Base-by-base conservation (phyloP, 2,329 filamentous ascomycete genomes). In the Ceratocystis colombiana region DNA sequence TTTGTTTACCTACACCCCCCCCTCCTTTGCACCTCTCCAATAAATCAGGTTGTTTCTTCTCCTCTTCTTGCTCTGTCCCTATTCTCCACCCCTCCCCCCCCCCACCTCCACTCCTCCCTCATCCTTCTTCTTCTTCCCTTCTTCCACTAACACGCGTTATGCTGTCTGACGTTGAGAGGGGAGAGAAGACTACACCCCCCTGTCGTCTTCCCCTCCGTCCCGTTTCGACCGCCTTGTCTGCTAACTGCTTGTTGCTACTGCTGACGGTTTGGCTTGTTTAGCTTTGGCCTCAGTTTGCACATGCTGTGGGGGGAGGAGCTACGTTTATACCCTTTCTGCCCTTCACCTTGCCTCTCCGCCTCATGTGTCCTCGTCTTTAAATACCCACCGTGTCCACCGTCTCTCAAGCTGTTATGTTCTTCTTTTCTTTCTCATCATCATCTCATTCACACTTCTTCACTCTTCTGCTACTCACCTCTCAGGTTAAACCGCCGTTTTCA, bases 341-440 rank as follows among this genome's bases (percentile, higher is more conserved):
- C 25, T 25, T 28, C 25, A 25, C 20, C 20, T 25, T 55, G 37
- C 37, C 50, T 55, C 50, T 55, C 20, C 50, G n/a, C 20, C 46
- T 48, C 46, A n/a, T 20, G 17, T 17, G 20, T 48, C 10, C 46
- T 48, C 46, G 46, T 50, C 48, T 28, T 62, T 68, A 68, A 68
- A 68, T 68, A 68, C 64, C 48, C 57, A 30, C 66, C 22, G 30
- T 48, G 20, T 44, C 66, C 66, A 45, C 64, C 63, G 59, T 65
- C 15, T 68, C 8, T 62, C 20, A 22, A 17, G 15, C 22, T 20
- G 7, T 57, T 61, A 50, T 61, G 12, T 53, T 64, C 6, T 46
- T 50, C 45, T 28, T 62, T 57, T 45, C 59, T 65, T 61, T 64
- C 55, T 62, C 45, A 66, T 50, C 53, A 66, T 64, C 17, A 37